Evolutionary conservation across 352 stramenopile species (phyloP).

Genomic region (Phytophthora cajani): DNA sequence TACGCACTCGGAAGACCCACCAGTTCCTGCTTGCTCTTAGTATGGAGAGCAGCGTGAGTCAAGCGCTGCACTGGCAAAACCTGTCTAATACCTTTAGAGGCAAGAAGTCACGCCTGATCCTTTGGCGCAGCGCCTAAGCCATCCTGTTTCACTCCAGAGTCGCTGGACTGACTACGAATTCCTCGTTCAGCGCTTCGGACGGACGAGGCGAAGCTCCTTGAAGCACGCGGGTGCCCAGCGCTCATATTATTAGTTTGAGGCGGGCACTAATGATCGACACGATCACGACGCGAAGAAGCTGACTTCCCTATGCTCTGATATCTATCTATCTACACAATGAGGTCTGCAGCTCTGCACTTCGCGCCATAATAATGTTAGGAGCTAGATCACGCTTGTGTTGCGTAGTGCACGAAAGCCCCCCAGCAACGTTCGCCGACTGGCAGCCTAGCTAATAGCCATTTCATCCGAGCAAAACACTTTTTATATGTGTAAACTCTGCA

Average conservation of each 20-base stretch:
- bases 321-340: constrained; percentile 6
- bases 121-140: not conserved
- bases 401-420: not conserved
- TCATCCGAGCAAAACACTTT: too few species aligned
- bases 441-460: too few species aligned
- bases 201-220: not conserved
- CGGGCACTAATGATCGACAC: not conserved
- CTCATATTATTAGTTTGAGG: constrained; percentile 2
- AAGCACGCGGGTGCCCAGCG: not conserved
- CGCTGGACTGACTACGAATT: constrained; percentile 7
- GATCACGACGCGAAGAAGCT: constrained; percentile 3
- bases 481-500: too few species aligned
- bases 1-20: not conserved
- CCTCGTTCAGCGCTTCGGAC: not conserved
- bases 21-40: not conserved
- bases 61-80: constrained; percentile 18
- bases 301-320: constrained; percentile 15
- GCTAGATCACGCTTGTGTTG: not conserved
- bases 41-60: constrained; percentile 26
- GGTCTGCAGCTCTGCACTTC: not conserved
- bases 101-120: not conserved
- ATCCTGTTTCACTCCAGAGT: not conserved
- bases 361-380: not conserved
- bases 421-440: too few species aligned
- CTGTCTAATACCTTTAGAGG: not conserved